A percentile compares a stretch with the other conserved stretches of the same genome.
phyloP scores from a whole-genome alignment of 768 basidiomycete genomes.

The Collybia mongolica region DNA sequence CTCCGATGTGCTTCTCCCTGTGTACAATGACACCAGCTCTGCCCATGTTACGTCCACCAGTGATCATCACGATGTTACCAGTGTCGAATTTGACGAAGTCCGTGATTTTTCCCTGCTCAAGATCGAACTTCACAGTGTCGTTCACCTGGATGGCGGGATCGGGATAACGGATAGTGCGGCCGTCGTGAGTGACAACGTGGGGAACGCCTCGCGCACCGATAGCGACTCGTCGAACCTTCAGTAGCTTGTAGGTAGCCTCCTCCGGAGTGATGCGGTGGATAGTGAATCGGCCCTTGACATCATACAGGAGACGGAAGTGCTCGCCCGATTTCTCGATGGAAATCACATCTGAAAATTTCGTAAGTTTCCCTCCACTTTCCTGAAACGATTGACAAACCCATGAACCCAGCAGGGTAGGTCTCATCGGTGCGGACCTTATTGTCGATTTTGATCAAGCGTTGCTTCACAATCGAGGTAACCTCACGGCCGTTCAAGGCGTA shows the following conservation, averaged over 20 bases:
- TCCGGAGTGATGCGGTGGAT: constrained; percentile 99
- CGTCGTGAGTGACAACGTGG: constrained; percentile 97
- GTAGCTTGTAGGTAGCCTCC: constrained; percentile 95
- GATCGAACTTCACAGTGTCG: constrained; percentile 97
- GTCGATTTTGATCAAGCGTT: constrained; percentile 98
- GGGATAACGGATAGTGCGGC: constrained; percentile 99
- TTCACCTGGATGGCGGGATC: constrained; percentile 94
- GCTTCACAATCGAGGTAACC: constrained; percentile 91
- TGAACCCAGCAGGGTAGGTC: constrained; percentile 96
- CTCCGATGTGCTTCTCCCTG: constrained; percentile 96
- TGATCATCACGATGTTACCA: constrained; percentile 96
- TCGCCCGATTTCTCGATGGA: constrained; percentile 98
- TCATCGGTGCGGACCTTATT: constrained; percentile 97
- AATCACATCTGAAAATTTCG: constrained; percentile 71
- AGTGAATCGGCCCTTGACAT: constrained; percentile 99
- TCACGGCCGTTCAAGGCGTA: constrained; percentile 97
- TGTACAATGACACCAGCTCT: constrained; percentile 95
- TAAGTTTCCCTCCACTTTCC: not conserved
- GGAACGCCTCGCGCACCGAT: constrained; percentile 94
- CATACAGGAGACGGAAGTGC: constrained; percentile 99
- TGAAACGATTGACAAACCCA: constrained; percentile 58
- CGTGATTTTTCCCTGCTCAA: constrained; percentile 90
- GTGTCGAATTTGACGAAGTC: constrained; percentile 96
- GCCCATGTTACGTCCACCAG: constrained; percentile 99
- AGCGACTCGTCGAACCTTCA: constrained; percentile 90